A percentile compares a stretch with the other conserved stretches of the same genome.
Evolutionary conservation across 164 flowering plant genomes (phyloP).

Genomic region (Santalum album): DNA sequence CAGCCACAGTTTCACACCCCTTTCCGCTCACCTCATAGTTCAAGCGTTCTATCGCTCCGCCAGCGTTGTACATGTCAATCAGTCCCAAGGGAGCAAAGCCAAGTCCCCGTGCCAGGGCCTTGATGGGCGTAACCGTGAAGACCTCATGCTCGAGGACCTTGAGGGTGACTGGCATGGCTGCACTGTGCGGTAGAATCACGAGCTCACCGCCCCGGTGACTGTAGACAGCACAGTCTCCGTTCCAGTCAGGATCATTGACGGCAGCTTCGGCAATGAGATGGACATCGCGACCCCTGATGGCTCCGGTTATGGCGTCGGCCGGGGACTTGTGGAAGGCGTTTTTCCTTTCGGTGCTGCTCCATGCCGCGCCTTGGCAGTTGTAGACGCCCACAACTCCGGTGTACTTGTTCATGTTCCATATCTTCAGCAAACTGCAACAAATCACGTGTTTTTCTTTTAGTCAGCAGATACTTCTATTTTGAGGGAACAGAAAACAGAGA

Average conservation of each 20-base stretch:
- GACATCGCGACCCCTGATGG: slow-evolving; percentile 53
- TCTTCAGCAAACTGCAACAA: slow-evolving; percentile 66
- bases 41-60: slow-evolving; percentile 57
- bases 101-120: slow-evolving; percentile 38
- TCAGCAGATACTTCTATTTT: no score
- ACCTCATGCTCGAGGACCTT: slow-evolving; percentile 61
- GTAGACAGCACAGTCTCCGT: slow-evolving; percentile 55
- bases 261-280: slow-evolving; percentile 60
- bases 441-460: no score
- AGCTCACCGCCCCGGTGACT: slow-evolving; percentile 39
- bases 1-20: slow-evolving; percentile 22
- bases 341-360: slow-evolving; percentile 62
- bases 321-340: slow-evolving; percentile 56
- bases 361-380: slow-evolving; percentile 99
- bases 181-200: slow-evolving; percentile 38
- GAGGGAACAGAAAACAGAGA: no score
- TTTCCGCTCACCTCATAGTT: slow-evolving; percentile 27
- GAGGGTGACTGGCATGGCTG: slow-evolving; percentile 54
- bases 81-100: slow-evolving; percentile 69
- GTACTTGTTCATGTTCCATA: slow-evolving; percentile 97
- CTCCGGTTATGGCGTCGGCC: slow-evolving; percentile 43
- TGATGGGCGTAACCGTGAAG: slow-evolving; percentile 65
- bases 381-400: slow-evolving; percentile 82
- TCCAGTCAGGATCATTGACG: slow-evolving; percentile 36
- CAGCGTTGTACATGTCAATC: slow-evolving; percentile 60